Evolutionary conservation across 371 early-diverging fungal genomes (phyloP), one percentile per base, ranked within the genome.

Genomic region (Enteropsectra breve): DNA sequence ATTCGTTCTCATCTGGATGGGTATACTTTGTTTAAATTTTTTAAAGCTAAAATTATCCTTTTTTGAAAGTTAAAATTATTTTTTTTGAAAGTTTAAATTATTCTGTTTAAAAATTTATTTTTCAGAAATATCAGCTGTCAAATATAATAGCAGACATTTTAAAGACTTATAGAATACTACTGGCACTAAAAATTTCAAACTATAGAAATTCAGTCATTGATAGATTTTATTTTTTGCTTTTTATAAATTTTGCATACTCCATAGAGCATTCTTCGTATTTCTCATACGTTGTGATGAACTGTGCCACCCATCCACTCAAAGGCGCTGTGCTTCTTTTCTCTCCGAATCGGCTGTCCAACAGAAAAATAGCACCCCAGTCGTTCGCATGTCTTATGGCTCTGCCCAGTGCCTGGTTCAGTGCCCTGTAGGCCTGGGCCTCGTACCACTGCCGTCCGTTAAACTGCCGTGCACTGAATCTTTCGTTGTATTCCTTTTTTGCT

Each of bases 351-450:
- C 78, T 70, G 69, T 90, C 89, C 28, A 87, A 61, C 54, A 89
- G 54, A 8, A 88, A 70, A 46, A 89, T 83, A 0, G 81, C 80
- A 0, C 88, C 88, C 77, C 75, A 84, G 53, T 82, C 93, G 50
- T 85, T 83, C 59, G 83, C 82, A 70, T 94, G 94, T n/a, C 94
- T 83, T 34, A 94, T 85, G 57, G 87, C 88, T 50, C 94, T 79
- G 11, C 94, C 94, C 11, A 92, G 71, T 0, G 93, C 94, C 76
- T 94, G 94, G 71, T 92, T 94, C 40, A 89, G 86, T 1, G 94
- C 90, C 34, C 90, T 80, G 47, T 82, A 87, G 0, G 93, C 93
- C 75, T 92, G 90, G 15, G 83, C 83, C 13, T 83, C 77, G 70
- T 92, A 93, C 91, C 90, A 90, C 18, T 80, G 74, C 4, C 75